phyloP scores from a whole-genome alignment of 2,329 filamentous ascomycete species.

The Fusarium pseudocircinatum region DNA sequence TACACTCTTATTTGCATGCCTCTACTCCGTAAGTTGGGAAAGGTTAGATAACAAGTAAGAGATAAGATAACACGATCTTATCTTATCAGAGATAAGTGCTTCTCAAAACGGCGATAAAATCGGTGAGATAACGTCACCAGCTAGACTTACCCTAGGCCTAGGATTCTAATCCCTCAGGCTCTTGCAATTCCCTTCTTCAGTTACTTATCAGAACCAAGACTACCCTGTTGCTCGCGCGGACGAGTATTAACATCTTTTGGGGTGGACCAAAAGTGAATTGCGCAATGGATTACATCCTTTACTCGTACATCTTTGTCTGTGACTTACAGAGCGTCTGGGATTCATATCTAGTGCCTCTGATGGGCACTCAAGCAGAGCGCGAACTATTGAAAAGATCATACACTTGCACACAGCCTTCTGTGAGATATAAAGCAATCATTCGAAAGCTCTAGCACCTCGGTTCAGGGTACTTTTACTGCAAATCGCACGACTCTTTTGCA shows the following conservation, averaged over 20 bases:
- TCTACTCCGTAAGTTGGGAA: rapidly evolving
- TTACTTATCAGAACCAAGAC: not conserved
- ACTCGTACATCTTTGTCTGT: rapidly evolving
- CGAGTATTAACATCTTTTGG: rapidly evolving
- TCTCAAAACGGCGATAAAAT: no score
- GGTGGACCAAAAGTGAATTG: rapidly evolving
- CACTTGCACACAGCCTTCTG: not conserved
- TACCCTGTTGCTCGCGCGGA: rapidly evolving
- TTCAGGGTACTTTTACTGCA: not conserved
- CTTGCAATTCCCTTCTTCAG: not conserved
- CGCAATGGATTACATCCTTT: not conserved
- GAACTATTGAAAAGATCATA: rapidly evolving
- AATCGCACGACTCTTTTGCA: no score
- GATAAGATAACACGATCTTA: not conserved
- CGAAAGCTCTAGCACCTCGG: not conserved
- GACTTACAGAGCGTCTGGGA: rapidly evolving
- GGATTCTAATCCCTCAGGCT: not conserved
- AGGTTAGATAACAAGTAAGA: not conserved
- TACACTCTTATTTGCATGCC: not conserved
- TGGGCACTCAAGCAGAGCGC: no score
- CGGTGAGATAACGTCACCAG: rapidly evolving
- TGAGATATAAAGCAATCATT: not conserved
- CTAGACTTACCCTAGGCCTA: not conserved
- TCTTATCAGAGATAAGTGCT: not conserved
- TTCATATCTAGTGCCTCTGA: no score